These are phyloP conservation scores for Saccharum hybrid DNA, from an alignment of 202 grass and related monocot species.

Conservation along the genomic window DNA sequence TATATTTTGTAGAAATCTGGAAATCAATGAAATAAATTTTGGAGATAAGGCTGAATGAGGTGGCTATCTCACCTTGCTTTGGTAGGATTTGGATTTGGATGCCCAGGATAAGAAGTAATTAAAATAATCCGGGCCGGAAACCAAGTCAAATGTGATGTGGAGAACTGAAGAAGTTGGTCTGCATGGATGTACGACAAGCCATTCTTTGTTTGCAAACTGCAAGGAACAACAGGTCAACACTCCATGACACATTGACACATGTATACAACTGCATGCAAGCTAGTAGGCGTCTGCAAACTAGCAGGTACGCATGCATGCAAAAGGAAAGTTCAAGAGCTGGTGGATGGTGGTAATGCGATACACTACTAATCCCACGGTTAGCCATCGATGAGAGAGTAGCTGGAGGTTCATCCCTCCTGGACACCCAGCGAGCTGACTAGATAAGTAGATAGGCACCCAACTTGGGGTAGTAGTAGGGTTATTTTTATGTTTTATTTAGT, in stretches of 20 bases:
- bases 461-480: no score
- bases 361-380: no score
- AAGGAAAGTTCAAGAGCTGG: not conserved
- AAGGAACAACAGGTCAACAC: no score
- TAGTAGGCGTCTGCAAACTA: not conserved
- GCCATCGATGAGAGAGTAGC: no score
- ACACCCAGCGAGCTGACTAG: not conserved
- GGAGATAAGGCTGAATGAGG: not conserved
- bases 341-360: no score
- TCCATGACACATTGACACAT: not conserved
- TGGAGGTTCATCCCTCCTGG: conserved; percentile 4
- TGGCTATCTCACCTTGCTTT: conserved; percentile 1
- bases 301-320: not conserved
- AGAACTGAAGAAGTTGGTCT: conserved; percentile 21
- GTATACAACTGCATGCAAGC: not conserved
- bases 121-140: not conserved
- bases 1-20: not conserved
- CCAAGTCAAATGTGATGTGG: conserved; percentile 43
- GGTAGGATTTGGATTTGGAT: conserved; percentile 23
- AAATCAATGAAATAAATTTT: not conserved
- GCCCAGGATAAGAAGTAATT: not conserved
- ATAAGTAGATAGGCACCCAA: not conserved
- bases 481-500: no score
- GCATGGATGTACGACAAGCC: not conserved
- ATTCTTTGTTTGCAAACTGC: no score